phyloP scores from a whole-genome alignment of 2,329 filamentous ascomycete species.

The Leptographium procerum region DNA sequence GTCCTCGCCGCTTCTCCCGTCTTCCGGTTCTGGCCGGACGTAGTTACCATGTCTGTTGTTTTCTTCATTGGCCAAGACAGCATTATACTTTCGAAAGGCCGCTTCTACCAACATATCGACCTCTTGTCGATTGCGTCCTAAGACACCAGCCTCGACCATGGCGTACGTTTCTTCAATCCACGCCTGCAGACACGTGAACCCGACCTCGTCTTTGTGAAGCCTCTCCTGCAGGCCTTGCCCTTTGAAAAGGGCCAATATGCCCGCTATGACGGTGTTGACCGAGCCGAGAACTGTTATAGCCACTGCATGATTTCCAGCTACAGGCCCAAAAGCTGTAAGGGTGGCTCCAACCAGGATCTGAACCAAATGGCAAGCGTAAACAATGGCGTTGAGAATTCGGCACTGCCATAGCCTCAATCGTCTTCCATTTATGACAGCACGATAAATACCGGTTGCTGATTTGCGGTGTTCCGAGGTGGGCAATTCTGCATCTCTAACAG shows the following conservation, averaged over 20 bases:
- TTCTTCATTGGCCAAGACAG: conserved; percentile 10
- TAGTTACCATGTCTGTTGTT: conserved; percentile 9
- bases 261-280: conserved; percentile 51
- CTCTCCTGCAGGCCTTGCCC: conserved; percentile 37
- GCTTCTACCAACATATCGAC: conserved; percentile 30
- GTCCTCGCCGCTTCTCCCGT: not conserved
- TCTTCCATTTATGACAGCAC: conserved; percentile 23
- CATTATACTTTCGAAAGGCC: conserved; percentile 26
- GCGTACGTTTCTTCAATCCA: conserved; percentile 44
- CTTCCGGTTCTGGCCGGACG: conserved; percentile 8
- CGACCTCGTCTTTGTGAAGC: conserved; percentile 32
- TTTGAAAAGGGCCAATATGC: conserved; percentile 44
- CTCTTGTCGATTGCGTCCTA: conserved; percentile 30
- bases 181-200: conserved; percentile 35
- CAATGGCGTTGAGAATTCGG: conserved; percentile 21
- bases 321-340: conserved; percentile 33
- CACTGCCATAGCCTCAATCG: conserved; percentile 22
- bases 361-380: conserved; percentile 30
- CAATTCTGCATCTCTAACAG: conserved; percentile 11
- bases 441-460: conserved; percentile 29
- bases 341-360: conserved; percentile 37
- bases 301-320: conserved; percentile 35
- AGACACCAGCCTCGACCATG: conserved; percentile 27
- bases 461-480: conserved; percentile 22
- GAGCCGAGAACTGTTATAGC: conserved; percentile 48